Base-by-base conservation (phyloP, 352 stramenopile species). In the Globisporangium perplexum region DNA sequence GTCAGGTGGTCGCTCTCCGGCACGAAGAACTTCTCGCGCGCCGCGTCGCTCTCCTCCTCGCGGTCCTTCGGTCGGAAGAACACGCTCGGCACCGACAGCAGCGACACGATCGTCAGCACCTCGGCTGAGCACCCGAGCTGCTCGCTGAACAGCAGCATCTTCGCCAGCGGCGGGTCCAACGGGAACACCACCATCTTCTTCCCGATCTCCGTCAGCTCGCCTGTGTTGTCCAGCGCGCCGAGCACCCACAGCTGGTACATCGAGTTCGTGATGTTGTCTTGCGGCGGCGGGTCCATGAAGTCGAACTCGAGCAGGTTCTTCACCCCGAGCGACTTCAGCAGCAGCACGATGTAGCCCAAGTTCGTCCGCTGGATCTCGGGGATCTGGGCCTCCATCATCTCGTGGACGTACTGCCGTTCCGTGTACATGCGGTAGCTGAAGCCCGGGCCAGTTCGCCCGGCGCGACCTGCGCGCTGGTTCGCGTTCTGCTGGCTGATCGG, bases 201-300 rank as follows among this genome's bases (percentile, higher is more conserved):
- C 44, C 97, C 97, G 28, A 99, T 93, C 30, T 86, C 64, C 23
- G 96, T 99, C 11, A 99, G 76, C 55, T 97, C 90, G 30, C 97
- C 97, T 14, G 86, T 98, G 70, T 99, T 99, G 63, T 98, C 96
- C 1, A 99, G 72, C 17, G 97, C 97, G 24, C 96, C 96, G 5
- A 99, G 77, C 26, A 99, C 96, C 96, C 96, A 99, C 7, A 99
- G 78, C 74, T 99, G 96, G 71, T 99, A 99, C 77, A 99, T 95
- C 11, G 95, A 98, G 66, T 98, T 98, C 41, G 92, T 91, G 53
- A 99, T 98, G 66, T 98, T 99, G 54, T 93, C 83, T 46, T 92
- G 72, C 3, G 97, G 96, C 15, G 97, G 97, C 42, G 96, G 96
- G 60, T 99, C 95, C 96, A 99, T 99, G 62, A 99, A 99, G 68